Conservation (phyloP, 2,329 filamentous ascomycete species). For the Tolypocladium sp. region DNA sequence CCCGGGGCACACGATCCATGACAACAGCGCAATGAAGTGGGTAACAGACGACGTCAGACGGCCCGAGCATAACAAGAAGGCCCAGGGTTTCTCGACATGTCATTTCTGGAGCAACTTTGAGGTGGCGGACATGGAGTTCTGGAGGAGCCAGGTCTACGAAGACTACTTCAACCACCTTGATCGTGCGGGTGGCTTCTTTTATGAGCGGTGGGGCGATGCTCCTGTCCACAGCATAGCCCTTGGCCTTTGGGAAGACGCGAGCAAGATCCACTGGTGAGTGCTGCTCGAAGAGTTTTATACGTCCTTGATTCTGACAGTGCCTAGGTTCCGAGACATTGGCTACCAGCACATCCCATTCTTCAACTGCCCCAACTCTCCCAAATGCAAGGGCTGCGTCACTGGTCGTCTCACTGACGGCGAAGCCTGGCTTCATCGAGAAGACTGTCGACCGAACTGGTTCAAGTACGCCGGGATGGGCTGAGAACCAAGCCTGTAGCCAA, state of each 20-base stretch:
- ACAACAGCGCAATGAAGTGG: conserved; percentile 84
- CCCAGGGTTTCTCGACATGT: conserved; percentile 92
- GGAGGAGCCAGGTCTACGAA: conserved; percentile 81
- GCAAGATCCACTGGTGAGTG: conserved; percentile 83
- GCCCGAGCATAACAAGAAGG: conserved; percentile 69
- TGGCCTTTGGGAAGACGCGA: conserved; percentile 83
- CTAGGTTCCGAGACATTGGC: conserved; percentile 96
- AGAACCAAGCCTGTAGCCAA: conserved; percentile 13
- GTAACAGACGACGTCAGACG: conserved; percentile 68
- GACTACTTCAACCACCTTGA: conserved; percentile 96
- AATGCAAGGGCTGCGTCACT: conserved; percentile 80
- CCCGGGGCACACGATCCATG: conserved; percentile 61
- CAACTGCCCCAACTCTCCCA: conserved; percentile 95
- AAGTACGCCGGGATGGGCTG: conserved; percentile 81
- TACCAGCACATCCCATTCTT: conserved; percentile 98
- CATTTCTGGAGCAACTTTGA: conserved; percentile 99
- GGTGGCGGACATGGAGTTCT: conserved; percentile 88
- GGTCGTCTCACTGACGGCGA: conserved; percentile 87
- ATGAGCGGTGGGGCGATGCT: conserved; percentile 96
- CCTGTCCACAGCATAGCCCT: conserved; percentile 92
- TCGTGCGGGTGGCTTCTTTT: conserved; percentile 96
- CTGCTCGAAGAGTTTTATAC: neutral
- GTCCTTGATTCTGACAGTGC: conserved; percentile 4
- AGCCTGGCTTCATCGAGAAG: conserved; percentile 75
- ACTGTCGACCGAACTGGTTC: conserved; percentile 95